A percentile compares a stretch with the other conserved stretches of the same genome.
phyloP scores from a whole-genome alignment of 225 moss, liverwort and hornwort species.

The Ulota crispa region DNA sequence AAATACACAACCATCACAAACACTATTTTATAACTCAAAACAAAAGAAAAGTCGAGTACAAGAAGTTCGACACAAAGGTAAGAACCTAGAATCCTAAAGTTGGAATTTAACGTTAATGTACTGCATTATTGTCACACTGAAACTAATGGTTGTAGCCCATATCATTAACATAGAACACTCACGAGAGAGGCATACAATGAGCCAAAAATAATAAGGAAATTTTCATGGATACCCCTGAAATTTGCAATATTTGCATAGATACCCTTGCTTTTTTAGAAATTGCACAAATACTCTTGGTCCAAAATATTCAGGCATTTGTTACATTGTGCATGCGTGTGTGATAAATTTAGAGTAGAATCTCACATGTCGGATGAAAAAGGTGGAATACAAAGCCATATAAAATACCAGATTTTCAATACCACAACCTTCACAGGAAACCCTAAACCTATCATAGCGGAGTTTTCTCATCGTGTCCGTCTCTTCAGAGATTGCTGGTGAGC shows the following conservation, averaged over 20 bases:
- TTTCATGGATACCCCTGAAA: too few relatives aligned
- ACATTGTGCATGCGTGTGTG: too few relatives aligned
- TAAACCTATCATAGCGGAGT: not conserved
- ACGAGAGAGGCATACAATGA: not conserved
- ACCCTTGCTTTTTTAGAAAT: too few relatives aligned
- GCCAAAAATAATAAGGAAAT: not conserved
- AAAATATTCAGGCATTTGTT: too few relatives aligned
- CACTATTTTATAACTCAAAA: not conserved
- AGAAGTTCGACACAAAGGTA: not conserved
- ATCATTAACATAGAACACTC: not conserved
- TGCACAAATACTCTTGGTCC: too few relatives aligned
- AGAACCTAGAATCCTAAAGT: slow-evolving; percentile 77
- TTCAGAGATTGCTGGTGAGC: not conserved
- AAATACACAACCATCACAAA: not conserved
- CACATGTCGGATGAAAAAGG: too few relatives aligned
- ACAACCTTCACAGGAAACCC: not conserved
- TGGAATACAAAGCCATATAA: too few relatives aligned
- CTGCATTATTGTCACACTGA: slow-evolving; percentile 79
- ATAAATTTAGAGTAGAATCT: too few relatives aligned
- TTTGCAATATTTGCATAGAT: too few relatives aligned
- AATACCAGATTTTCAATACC: too few relatives aligned
- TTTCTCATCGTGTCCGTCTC: too few relatives aligned
- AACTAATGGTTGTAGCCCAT: slow-evolving; percentile 60
- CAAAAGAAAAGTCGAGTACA: not conserved
- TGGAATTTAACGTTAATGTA: slow-evolving; percentile 65